Evolutionary conservation across 2,329 filamentous ascomycete species (phyloP), one percentile per base, ranked within the genome.

Genomic region (Thielaviopsis cerberus): DNA sequence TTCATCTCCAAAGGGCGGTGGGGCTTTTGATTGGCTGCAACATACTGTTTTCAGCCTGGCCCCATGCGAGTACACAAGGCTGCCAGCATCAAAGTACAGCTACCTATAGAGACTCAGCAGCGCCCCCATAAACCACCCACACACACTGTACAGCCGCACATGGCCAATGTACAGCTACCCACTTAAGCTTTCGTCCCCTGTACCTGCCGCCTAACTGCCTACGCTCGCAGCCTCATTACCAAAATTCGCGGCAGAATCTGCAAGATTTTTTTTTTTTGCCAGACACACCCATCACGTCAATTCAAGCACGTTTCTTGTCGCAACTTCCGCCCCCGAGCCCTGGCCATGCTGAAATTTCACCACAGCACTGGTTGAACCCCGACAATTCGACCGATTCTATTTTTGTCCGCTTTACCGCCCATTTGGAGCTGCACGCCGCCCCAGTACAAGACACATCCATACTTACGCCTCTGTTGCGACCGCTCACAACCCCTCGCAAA

Each of bases 401-500:
- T 79, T 78, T 78, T 68, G 69, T 66, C 69, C 61, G 69, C 65
- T 70, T 78, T 77, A 74, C 82, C 83, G 80, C 75, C 69, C 72
- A 67, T 71, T 72, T 73, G 74, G 72, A 71, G 68, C 75, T 77
- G 74, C 71, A 74, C 70, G 72, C 75, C 74, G 73, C 72, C 72
- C 72, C 68, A 68, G 68, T 66, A 67, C 4, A 69, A 70, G 70
- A 11, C 11, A 11, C 27, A 6, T 30, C 27, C 5, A 30, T 6
- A 11, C 27, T 30, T 30, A 6, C 11, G 5, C 27, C 11, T 30
- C 27, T 30, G 5, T 30, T 11, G 5, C 27, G 5, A 5, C 11
- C 27, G 5, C 27, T 30, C 27, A 22, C 20, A 48, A 45, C 23
- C 26, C 20, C 10, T 22, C 20, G 26, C 37, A 48, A 48, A 55